These are phyloP conservation scores for Penicillium maclennaniae DNA, from an alignment of 495 filamentous ascomycete species.

Conservation along the genomic window DNA sequence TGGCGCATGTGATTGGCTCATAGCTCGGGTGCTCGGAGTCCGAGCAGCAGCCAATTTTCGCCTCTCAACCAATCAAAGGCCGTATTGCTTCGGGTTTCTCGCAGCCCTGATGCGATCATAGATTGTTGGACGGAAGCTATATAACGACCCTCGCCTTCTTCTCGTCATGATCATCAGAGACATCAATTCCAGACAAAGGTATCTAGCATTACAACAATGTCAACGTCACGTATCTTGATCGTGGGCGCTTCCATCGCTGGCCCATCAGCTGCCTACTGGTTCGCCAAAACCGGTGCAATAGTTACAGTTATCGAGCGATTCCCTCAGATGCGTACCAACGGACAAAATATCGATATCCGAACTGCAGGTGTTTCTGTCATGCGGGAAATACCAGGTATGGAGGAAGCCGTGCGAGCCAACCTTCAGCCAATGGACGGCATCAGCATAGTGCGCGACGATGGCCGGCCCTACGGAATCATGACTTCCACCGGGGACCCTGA, in stretches of 20 bases:
- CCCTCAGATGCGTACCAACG: slow-evolving; percentile 37
- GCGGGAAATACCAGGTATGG: slow-evolving; percentile 47
- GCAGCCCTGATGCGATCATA: background rate
- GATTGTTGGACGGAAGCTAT: background rate
- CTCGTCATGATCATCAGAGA: too few relatives aligned
- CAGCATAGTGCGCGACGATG: slow-evolving; percentile 37
- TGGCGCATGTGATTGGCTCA: background rate
- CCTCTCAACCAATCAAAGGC: too few relatives aligned
- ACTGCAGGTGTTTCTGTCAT: slow-evolving; percentile 46
- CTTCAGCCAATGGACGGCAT: slow-evolving; percentile 41
- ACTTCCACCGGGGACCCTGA: slow-evolving; percentile 38
- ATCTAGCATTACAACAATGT: slow-evolving; percentile 16
- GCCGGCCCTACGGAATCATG: slow-evolving; percentile 35
- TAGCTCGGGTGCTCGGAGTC: background rate
- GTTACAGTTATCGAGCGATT: slow-evolving; percentile 54
- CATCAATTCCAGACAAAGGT: too few relatives aligned
- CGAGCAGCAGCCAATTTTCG: background rate
- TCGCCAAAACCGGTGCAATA: slow-evolving; percentile 43
- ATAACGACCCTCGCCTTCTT: background rate
- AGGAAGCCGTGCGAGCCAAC: slow-evolving; percentile 38
- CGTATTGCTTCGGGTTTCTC: background rate
- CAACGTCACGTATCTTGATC: slow-evolving; percentile 31
- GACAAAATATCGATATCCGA: slow-evolving; percentile 54
- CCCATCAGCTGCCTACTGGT: slow-evolving; percentile 40
- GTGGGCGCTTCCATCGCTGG: slow-evolving; percentile 38